Base-by-base conservation (phyloP, 2,329 filamentous ascomycete species). In the Setomelanomma holmii region DNA sequence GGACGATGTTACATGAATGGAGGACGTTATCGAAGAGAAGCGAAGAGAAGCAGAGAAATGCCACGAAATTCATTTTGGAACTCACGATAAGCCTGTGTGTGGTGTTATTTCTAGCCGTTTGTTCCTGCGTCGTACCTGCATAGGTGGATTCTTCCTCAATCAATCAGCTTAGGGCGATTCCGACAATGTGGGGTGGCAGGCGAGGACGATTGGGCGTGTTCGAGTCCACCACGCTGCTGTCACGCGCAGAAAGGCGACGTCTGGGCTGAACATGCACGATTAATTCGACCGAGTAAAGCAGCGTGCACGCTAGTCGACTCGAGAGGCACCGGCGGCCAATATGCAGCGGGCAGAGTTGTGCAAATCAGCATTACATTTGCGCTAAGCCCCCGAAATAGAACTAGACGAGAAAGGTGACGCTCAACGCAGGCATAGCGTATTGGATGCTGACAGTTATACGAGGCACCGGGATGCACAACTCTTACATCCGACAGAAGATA, bases 121-220 rank as follows among this genome's bases (percentile, higher is more conserved):
- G 55, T 61, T 62, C 55, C 52, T 60, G 55, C 52, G 58, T 55
- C 61, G 74, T 75, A 69, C 74, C 74, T 76, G 74, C 74, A 68
- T 75, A 73, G 74, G 73, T 57, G 58, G 59, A 59, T 51, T 46
- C 50, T 55, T 53, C 54, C 52, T 61, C 47, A 54, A 53, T 59
- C 53, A 63, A 66, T 58, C 46, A 56, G 55, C 57, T 36, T 52
- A 52, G 54, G 48, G 40, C 38, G 16, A 46, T 55, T 59, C 59
- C 62, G 61, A 64, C 58, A 63, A 54, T 72, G 69, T 73, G 71
- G 69, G 67, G 62, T 49, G 58, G 58, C 58, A 50, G 55, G 45
- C 53, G 44, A 49, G 43, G 49, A 52, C 58, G 51, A 71, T 69
- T 72, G 67, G 69, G 40, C 54, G 46, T 43, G 47, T 52, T 55